A percentile compares a stretch with the other conserved stretches of the same genome.
Conservation (phyloP, 2,329 filamentous ascomycete species). For the Colletotrichum sojae region DNA sequence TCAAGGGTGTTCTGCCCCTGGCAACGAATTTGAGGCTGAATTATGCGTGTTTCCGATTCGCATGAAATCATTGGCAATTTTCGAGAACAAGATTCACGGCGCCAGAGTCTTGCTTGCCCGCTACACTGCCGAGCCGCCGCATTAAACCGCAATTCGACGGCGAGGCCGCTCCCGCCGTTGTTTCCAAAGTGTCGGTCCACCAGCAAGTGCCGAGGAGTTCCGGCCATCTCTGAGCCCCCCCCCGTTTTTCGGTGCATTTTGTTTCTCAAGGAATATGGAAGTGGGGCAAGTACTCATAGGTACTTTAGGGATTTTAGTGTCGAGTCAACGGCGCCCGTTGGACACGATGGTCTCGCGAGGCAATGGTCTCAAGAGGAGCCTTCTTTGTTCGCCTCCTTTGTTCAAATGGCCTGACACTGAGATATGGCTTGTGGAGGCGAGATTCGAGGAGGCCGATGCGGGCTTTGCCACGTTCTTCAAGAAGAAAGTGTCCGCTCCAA, state of each 20-base stretch:
- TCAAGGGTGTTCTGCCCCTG: conserved; percentile 1
- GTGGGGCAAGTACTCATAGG: conserved; percentile 4
- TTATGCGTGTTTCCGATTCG: conserved; percentile 6
- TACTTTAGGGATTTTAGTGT: conserved; percentile 1
- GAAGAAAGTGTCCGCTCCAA: conserved; percentile 20
- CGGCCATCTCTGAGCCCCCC: conserved; percentile 8
- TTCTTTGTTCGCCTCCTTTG: conserved; percentile 28
- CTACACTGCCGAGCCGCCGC: conserved; percentile 18
- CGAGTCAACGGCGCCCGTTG: not conserved
- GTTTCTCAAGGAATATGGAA: not conserved
- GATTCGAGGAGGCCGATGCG: not conserved
- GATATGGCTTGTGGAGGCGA: not conserved
- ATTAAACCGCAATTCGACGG: conserved; percentile 16
- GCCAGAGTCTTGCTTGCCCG: not conserved
- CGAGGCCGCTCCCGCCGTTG: conserved; percentile 2
- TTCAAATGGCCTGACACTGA: not conserved
- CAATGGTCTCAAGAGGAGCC: conserved; percentile 26
- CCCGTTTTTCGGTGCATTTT: not conserved
- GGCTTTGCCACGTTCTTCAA: conserved; percentile 12
- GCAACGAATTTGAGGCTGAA: conserved; percentile 14
- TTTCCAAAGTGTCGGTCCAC: conserved; percentile 11
- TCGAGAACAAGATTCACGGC: not conserved
- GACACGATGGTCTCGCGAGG: not conserved
- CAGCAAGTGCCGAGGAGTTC: conserved; percentile 2
- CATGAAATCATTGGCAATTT: conserved; percentile 19